A percentile compares a stretch with the other conserved stretches of the same genome.
Conservation (phyloP, 139 green algal genomes). For the Deuterostichococcus epilithicus region DNA sequence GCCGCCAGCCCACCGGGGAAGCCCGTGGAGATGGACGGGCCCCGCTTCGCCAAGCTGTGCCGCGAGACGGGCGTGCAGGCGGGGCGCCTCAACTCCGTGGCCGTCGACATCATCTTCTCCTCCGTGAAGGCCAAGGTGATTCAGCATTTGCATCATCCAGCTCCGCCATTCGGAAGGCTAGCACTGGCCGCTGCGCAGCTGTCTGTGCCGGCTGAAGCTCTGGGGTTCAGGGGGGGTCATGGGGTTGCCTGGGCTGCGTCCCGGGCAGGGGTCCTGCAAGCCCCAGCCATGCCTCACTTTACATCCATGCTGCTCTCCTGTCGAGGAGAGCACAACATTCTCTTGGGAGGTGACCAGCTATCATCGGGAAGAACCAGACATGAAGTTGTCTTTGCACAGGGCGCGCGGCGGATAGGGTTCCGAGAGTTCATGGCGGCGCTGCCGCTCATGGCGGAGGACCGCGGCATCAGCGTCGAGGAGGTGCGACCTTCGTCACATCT, state of each 20-base stretch:
- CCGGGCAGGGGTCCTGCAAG: too few species aligned
- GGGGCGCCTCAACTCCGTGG: constrained; percentile 31
- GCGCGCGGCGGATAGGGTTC: constrained; percentile 47
- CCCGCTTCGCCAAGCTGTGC: constrained; percentile 64
- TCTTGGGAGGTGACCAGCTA: too few species aligned
- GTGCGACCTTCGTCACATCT: constrained; percentile 18
- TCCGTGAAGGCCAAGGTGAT: constrained; percentile 42
- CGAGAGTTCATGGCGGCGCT: constrained; percentile 43
- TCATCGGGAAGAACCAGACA: too few species aligned
- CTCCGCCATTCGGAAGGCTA: neutral
- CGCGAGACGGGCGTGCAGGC: constrained; percentile 53
- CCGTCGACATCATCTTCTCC: constrained; percentile 60
- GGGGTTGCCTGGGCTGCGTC: too few species aligned
- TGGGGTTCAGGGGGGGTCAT: too few species aligned
- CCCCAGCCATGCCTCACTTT: neutral
- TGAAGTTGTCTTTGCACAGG: too few species aligned
- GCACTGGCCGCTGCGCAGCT: neutral
- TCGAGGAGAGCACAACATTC: too few species aligned
- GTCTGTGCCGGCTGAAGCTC: too few species aligned
- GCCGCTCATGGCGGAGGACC: constrained; percentile 42
- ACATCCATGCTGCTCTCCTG: too few species aligned
- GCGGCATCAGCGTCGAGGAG: constrained; percentile 12
- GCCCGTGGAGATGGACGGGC: constrained; percentile 31
- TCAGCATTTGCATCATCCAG: neutral
- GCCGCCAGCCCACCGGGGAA: neutral